Base-by-base conservation (phyloP, 2,329 filamentous ascomycete species). In the Diplodia corticola region DNA sequence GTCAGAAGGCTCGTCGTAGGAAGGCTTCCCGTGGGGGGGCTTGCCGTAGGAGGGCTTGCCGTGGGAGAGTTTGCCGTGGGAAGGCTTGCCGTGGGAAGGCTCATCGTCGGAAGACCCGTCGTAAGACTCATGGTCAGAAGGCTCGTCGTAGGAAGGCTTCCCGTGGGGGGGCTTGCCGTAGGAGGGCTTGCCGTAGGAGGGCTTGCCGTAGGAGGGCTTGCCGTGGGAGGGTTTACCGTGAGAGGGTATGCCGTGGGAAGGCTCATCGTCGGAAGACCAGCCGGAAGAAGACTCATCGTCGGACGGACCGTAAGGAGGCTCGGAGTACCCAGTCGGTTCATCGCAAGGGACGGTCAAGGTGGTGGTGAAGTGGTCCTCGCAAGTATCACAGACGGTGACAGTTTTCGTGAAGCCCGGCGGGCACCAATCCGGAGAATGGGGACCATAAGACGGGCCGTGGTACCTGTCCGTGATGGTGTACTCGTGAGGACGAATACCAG, bases 331-430 rank as follows among this genome's bases (percentile, higher is more conserved):
- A 17, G 50, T 53, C 4, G 50, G 53, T 2, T 55, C 33, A 13
- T 55, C n/a, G 33, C 35, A 59, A 30, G 54, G 54, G 3, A 59
- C 22, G 22, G 54, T 59, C 54, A 59, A 46, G 15, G 54, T 59
- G 22, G 35, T 59, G 7, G 37, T 59, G 20, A 17, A n/a, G 3
- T 44, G 15, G 13, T 59, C 54, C 5, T 44, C 37, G 15, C 54
- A 59, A 20, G 13, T 12, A 28, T 59, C 54, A 17, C 54, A 59
- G 13, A 10, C 24, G 13, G 54, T 44, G 6, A 44, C 35, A 10
- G 54, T 59, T 2, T n/a, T 17, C 20, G 22, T 59, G 54, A 59
- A 59, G 24, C 54, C 54, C 37, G 54, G 54, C 15, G 54, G 54
- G 22, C 28, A 7, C 10, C 40, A 59, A 35, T 59, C 35, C 28